These are phyloP conservation scores for Diplodia corticola DNA, from an alignment of 2,329 filamentous ascomycete species.

Conservation along the genomic window DNA sequence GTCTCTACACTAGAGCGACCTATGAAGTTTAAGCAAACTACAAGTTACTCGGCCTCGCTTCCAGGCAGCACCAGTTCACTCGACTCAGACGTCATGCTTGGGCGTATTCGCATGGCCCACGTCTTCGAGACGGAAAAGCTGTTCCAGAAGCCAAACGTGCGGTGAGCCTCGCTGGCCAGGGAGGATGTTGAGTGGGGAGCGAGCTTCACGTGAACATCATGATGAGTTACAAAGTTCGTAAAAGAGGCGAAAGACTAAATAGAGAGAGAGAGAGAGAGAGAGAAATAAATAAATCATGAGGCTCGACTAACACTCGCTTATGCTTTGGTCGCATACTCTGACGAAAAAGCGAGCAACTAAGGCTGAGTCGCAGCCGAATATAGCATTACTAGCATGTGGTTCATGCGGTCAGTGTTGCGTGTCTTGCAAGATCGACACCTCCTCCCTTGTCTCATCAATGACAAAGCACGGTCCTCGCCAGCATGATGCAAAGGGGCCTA, in stretches of 20 bases:
- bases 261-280: no score
- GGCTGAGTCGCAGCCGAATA: constrained; percentile 12
- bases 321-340: not conserved
- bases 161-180: not conserved
- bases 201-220: not conserved
- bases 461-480: not conserved
- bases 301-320: not conserved
- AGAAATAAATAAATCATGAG: not conserved
- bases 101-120: not conserved
- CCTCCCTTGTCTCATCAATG: constrained; percentile 13
- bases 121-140: not conserved
- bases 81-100: not conserved
- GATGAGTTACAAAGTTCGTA: not conserved
- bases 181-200: not conserved
- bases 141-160: not conserved
- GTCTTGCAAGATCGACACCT: constrained; percentile 13
- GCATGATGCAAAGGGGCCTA: constrained; percentile 3
- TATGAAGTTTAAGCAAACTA: no score
- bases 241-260: not conserved
- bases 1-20: no score
- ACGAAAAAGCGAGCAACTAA: not conserved
- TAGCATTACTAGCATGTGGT: not conserved
- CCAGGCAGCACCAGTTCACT: no score
- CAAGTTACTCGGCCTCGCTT: no score
- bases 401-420: not conserved